A percentile compares a stretch with the other conserved stretches of the same genome.
phyloP scores from a whole-genome alignment of 2,329 filamentous ascomycete genomes.

The Arthrobotrys iridis region DNA sequence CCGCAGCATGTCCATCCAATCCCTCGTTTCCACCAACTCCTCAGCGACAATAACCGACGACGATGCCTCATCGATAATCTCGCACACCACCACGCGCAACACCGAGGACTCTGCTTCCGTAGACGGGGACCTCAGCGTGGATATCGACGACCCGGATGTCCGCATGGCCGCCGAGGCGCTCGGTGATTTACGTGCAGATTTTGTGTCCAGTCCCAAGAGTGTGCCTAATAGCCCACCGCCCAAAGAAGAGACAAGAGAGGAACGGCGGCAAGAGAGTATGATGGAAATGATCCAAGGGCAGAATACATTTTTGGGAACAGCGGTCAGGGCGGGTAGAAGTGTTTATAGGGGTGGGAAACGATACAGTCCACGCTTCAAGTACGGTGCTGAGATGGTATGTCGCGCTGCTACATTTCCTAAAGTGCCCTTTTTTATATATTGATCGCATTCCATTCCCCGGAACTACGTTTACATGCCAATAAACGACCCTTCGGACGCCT shows the following conservation, averaged over 20 bases:
- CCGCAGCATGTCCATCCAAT: constrained; percentile 54
- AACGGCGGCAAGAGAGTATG: constrained; percentile 62
- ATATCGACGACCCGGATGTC: constrained; percentile 73
- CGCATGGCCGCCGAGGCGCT: constrained; percentile 78
- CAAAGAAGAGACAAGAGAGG: constrained; percentile 60
- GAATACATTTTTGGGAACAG: constrained; percentile 68
- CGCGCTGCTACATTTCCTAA: background rate
- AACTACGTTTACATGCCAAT: background rate
- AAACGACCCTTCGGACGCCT: background rate
- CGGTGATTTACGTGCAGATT: constrained; percentile 71
- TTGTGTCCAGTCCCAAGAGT: constrained; percentile 56
- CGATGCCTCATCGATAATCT: constrained; percentile 45
- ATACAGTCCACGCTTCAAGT: constrained; percentile 86
- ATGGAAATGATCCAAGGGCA: constrained; percentile 68
- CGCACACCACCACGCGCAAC: constrained; percentile 50
- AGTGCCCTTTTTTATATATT: background rate
- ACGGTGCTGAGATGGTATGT: constrained; percentile 69
- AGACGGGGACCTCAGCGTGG: constrained; percentile 41
- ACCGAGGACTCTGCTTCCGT: constrained; percentile 37
- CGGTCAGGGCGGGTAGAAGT: constrained; percentile 42
- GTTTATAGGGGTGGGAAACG: constrained; percentile 50
- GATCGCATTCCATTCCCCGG: constrained; percentile 13
- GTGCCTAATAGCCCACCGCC: constrained; percentile 57
- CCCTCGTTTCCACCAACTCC: constrained; percentile 41
- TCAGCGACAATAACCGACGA: constrained; percentile 47